These are phyloP conservation scores for Diaporthe amygdali DNA, from an alignment of 2,329 filamentous ascomycete genomes.

Conservation along the genomic window DNA sequence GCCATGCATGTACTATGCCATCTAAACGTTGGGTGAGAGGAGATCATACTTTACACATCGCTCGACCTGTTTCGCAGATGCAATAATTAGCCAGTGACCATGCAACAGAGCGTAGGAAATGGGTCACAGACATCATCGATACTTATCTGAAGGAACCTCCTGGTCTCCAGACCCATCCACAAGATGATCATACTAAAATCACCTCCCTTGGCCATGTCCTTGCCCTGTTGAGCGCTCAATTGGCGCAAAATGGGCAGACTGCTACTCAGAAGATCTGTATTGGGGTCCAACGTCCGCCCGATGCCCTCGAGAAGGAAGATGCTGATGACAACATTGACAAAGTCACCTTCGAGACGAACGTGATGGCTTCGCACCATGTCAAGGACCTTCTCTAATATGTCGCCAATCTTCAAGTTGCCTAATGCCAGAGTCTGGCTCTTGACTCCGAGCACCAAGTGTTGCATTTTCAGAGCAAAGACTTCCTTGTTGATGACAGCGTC, in stretches of 20 bases:
- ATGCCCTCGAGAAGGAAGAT: slow-evolving; percentile 95
- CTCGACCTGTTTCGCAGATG: slow-evolving; percentile 65
- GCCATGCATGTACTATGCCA: neutral
- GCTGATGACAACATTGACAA: slow-evolving; percentile 96
- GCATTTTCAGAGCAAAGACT: slow-evolving; percentile 94
- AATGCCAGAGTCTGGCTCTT: slow-evolving; percentile 91
- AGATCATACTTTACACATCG: slow-evolving; percentile 90
- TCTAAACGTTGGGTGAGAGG: slow-evolving; percentile 82
- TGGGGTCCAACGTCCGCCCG: slow-evolving; percentile 82
- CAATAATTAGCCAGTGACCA: slow-evolving; percentile 14
- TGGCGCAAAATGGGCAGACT: slow-evolving; percentile 90
- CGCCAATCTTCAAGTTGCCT: slow-evolving; percentile 94
- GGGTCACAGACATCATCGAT: slow-evolving; percentile 75
- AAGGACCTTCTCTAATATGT: slow-evolving; percentile 89
- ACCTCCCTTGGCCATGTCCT: slow-evolving; percentile 71
- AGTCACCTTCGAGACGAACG: slow-evolving; percentile 93
- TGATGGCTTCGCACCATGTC: slow-evolving; percentile 92
- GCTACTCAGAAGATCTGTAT: slow-evolving; percentile 84
- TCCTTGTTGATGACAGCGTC: slow-evolving; percentile 88
- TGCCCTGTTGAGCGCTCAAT: slow-evolving; percentile 78
- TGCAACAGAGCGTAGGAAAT: neutral
- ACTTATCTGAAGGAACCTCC: slow-evolving; percentile 87
- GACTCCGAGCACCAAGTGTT: slow-evolving; percentile 89
- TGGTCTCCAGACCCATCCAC: slow-evolving; percentile 89
- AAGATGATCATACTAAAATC: slow-evolving; percentile 88